Evolutionary conservation across 2,329 filamentous ascomycete species (phyloP).

Genomic region (Sarocladiaceae sp.): DNA sequence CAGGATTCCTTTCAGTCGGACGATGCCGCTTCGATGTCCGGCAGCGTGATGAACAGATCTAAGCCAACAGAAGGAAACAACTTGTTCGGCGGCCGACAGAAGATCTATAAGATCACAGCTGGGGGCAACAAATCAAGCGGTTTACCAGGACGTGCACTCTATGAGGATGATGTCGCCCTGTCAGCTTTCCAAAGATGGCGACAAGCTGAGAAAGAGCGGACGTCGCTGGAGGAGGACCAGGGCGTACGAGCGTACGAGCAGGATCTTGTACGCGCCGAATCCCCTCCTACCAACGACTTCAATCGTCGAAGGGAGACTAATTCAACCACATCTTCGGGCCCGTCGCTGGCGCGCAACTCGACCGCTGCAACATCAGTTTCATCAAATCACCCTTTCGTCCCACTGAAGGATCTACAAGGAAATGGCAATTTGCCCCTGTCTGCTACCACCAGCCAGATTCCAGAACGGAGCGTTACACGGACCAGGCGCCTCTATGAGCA

Average conservation of each 20-base stretch:
- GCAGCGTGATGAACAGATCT: slow-evolving; percentile 78
- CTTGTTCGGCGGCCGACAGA: slow-evolving; percentile 91
- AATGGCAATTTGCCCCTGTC: slow-evolving; percentile 27
- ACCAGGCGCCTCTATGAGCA: slow-evolving; percentile 78
- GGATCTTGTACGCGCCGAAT: slow-evolving; percentile 10
- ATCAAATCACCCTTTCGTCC: slow-evolving; percentile 59
- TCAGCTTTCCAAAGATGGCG: slow-evolving; percentile 81
- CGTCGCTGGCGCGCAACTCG: slow-evolving; percentile 67
- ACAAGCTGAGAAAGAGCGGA: slow-evolving; percentile 54
- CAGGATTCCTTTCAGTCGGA: slow-evolving; percentile 66
- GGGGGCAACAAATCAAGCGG: slow-evolving; percentile 39
- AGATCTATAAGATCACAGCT: slow-evolving; percentile 80
- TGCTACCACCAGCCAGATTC: slow-evolving; percentile 20
- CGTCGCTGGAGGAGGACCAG: slow-evolving; percentile 35
- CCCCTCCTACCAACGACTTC: slow-evolving; percentile 40
- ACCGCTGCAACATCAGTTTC: slow-evolving; percentile 85
- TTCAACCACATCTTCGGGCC: slow-evolving; percentile 72
- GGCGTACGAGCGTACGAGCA: slow-evolving; percentile 27
- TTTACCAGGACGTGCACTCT: slow-evolving; percentile 67
- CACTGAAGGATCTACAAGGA: slow-evolving; percentile 47
- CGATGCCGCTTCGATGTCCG: slow-evolving; percentile 60
- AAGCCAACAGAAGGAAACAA: slow-evolving; percentile 87
- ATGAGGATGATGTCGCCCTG: slow-evolving; percentile 80
- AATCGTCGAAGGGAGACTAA: slow-evolving; percentile 79
- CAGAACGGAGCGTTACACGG: slow-evolving; percentile 66